Percentiles rank a stretch among this genome's conserved stretches.
phyloP scores from a whole-genome alignment of 257 asterid genomes.

The Solanum etuberosum region DNA sequence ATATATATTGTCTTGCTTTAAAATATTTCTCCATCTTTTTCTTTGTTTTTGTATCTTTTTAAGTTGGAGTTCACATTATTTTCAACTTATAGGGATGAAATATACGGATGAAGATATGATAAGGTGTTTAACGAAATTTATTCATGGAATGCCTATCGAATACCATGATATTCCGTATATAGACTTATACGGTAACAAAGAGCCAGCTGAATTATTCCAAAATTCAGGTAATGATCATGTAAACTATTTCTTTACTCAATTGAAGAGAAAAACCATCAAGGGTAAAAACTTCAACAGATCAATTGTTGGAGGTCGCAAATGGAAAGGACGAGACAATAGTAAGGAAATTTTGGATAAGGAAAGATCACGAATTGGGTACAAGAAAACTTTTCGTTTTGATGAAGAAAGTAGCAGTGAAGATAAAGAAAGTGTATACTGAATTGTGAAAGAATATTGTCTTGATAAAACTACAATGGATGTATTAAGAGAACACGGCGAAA shows the following conservation, averaged over 20 bases:
- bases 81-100: background rate
- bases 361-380: background rate
- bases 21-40: too few relatives aligned
- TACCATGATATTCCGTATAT: background rate
- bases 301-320: background rate
- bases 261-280: background rate
- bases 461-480: background rate
- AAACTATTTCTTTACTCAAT: background rate
- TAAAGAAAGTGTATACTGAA: background rate
- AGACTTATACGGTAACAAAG: background rate
- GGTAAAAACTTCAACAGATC: background rate
- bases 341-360: background rate
- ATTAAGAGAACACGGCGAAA: background rate
- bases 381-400: background rate
- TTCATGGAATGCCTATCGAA: background rate
- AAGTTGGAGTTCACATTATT: background rate
- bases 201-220: background rate
- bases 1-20: too few relatives aligned
- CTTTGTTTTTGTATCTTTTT: too few relatives aligned
- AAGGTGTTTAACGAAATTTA: background rate
- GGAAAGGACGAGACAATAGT: background rate
- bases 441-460: background rate
- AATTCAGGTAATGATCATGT: background rate
- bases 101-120: background rate
- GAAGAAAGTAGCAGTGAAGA: background rate